These are phyloP conservation scores for Boletus vermiculosoides DNA, from an alignment of 768 basidiomycete species.

Conservation along the genomic window DNA sequence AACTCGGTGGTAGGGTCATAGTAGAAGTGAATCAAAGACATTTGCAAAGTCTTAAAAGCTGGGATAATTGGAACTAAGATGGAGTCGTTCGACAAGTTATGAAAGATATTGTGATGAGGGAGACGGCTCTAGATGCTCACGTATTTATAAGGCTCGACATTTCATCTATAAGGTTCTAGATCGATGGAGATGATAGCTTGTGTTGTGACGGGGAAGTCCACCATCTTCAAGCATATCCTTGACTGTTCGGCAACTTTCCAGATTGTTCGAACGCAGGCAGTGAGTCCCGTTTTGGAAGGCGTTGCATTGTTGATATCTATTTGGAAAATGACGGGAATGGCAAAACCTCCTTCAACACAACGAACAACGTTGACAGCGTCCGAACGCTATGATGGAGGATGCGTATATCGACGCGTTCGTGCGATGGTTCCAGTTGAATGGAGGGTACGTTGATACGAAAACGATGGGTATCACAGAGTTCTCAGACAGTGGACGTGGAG, in stretches of 20 bases:
- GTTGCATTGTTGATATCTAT: neutral
- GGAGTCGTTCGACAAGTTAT: neutral
- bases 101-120: neutral
- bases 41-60: neutral
- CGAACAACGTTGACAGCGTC: neutral
- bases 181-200: neutral
- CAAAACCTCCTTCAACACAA: neutral
- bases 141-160: constrained; percentile 5
- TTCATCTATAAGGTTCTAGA: constrained; percentile 8
- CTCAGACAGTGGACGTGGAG: constrained; percentile 66
- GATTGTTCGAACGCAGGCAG: neutral
- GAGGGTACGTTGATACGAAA: constrained; percentile 48
- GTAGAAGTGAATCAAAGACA: constrained; percentile 3
- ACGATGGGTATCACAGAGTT: constrained; percentile 46
- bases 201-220: neutral
- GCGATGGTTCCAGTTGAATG: constrained; percentile 56
- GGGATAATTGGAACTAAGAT: no score
- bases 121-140: neutral
- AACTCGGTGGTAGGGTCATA: constrained; percentile 5
- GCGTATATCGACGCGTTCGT: constrained; percentile 38
- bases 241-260: constrained; percentile 8
- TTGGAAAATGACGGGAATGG: constrained; percentile 2
- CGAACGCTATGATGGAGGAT: constrained; percentile 5
- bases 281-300: constrained; percentile 7
- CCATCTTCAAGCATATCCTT: neutral